Evolutionary conservation across 2,329 filamentous ascomycete genomes (phyloP).

Genomic region (Colletotrichum costaricense): DNA sequence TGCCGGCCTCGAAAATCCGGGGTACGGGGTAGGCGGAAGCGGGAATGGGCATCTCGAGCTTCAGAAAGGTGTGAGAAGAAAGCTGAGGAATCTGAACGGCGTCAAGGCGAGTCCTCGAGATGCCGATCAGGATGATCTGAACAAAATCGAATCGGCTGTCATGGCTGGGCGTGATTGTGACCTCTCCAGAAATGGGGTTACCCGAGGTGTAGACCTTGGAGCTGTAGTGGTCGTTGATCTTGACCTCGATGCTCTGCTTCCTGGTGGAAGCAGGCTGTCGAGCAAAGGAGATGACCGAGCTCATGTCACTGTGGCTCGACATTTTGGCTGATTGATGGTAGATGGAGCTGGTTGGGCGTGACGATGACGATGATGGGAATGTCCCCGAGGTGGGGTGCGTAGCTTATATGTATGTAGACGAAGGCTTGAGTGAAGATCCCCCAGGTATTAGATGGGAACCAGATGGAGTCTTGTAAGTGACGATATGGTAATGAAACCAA

Average conservation of each 20-base stretch:
- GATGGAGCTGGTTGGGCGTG: neutral
- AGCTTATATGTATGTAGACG: constrained; percentile 9
- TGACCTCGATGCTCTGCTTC: constrained; percentile 57
- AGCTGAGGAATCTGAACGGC: constrained; percentile 60
- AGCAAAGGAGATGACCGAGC: constrained; percentile 34
- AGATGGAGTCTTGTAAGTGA: constrained; percentile 5
- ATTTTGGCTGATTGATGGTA: constrained; percentile 16
- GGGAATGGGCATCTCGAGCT: constrained; percentile 65
- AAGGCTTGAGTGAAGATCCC: constrained; percentile 9
- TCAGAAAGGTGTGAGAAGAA: constrained; percentile 65
- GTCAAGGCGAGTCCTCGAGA: constrained; percentile 62
- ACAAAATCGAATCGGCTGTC: constrained; percentile 63
- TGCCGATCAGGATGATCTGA: constrained; percentile 65
- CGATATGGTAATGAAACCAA: constrained; percentile 3
- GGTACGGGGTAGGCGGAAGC: constrained; percentile 59
- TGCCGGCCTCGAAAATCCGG: constrained; percentile 59
- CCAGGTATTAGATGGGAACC: constrained; percentile 13
- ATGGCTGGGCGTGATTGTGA: constrained; percentile 55
- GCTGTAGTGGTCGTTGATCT: constrained; percentile 63
- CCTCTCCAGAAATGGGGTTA: constrained; percentile 62
- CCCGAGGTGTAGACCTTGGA: constrained; percentile 67
- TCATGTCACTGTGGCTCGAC: constrained; percentile 36
- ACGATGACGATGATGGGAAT: neutral
- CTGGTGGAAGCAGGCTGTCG: constrained; percentile 40
- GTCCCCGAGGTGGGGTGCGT: neutral